A percentile compares a stretch with the other conserved stretches of the same genome.
phyloP scores from a whole-genome alignment of 2,329 filamentous ascomycete species.

The Aspergillus fischeri region DNA sequence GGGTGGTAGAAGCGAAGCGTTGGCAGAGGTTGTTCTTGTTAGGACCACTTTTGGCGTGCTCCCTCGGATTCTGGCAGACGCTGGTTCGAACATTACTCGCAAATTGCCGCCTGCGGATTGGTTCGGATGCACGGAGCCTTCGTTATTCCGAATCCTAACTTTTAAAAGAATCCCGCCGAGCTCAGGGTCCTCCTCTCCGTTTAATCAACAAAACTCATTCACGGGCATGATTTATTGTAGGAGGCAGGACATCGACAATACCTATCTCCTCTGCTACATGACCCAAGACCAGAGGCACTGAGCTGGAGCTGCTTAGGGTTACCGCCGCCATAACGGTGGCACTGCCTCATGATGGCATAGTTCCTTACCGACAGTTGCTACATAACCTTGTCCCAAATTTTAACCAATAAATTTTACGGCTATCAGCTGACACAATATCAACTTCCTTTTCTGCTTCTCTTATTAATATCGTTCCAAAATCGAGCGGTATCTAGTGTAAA shows the following conservation, averaged over 20 bases:
- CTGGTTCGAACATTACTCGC: conserved; percentile 27
- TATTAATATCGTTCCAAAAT: background rate
- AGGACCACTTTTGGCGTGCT: conserved; percentile 26
- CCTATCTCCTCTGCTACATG: conserved; percentile 60
- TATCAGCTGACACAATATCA: background rate
- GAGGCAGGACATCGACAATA: conserved; percentile 47
- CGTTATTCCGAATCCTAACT: conserved; percentile 22
- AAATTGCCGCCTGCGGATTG: conserved; percentile 40
- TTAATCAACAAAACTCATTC: conserved; percentile 49
- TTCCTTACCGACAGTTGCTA: conserved; percentile 66
- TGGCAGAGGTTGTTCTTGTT: conserved; percentile 16
- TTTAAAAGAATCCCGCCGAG: conserved; percentile 18
- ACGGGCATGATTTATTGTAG: conserved; percentile 64
- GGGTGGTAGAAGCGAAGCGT: conserved; percentile 21
- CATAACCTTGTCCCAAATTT: conserved; percentile 32
- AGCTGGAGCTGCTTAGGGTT: conserved; percentile 62
- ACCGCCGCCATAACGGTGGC: conserved; percentile 13
- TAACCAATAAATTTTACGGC: background rate
- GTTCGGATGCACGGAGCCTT: conserved; percentile 30
- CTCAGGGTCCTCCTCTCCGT: conserved; percentile 31
- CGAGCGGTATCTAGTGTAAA: background rate
- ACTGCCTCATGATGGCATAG: conserved; percentile 52
- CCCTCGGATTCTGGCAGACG: conserved; percentile 29
- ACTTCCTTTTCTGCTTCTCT: background rate
- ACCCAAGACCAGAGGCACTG: conserved; percentile 58